Conservation (phyloP, 495 filamentous ascomycete genomes). For the Pseudevernia furfuracea region DNA sequence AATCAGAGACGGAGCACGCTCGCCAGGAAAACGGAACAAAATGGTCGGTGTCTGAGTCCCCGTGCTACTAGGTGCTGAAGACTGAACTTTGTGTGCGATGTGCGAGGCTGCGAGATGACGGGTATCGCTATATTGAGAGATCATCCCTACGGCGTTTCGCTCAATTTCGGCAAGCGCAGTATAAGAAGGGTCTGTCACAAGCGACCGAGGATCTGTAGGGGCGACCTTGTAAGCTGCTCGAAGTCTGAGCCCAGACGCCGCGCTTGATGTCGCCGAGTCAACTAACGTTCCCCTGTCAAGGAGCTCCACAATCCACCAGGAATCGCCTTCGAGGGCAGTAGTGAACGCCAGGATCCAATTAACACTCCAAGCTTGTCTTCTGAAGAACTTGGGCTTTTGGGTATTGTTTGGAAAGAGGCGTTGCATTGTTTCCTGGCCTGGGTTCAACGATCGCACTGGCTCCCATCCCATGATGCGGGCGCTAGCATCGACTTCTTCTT, state of each 20-base stretch:
- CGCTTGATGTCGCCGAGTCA: conserved; percentile 6
- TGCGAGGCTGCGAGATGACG: conserved; percentile 24
- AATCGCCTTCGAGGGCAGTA: conserved; percentile 64
- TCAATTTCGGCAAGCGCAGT: conserved; percentile 32
- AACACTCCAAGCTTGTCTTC: conserved; percentile 51
- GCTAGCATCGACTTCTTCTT: conserved; percentile 55
- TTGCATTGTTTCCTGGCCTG: conserved; percentile 51
- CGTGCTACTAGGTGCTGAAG: conserved; percentile 26
- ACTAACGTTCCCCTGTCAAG: conserved; percentile 30
- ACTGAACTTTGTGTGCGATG: conserved; percentile 29
- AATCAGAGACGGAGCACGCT: conserved; percentile 28
- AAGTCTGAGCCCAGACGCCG: conserved; percentile 12
- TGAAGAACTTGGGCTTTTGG: conserved; percentile 56
- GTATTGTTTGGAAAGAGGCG: conserved; percentile 53
- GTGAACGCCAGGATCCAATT: conserved; percentile 63
- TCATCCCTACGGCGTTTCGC: conserved; percentile 33
- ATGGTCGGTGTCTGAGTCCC: conserved; percentile 33
- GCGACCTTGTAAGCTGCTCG: conserved; percentile 27
- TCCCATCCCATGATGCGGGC: conserved; percentile 57
- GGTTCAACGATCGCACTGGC: conserved; percentile 42
- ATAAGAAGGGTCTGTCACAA: conserved; percentile 25
- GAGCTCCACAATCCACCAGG: conserved; percentile 67
- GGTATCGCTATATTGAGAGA: conserved; percentile 33
- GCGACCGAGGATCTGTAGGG: conserved; percentile 20
- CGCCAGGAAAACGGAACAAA: conserved; percentile 37